Base-by-base conservation (phyloP, 805 yeast species). In the Suhomyces sp. region DNA sequence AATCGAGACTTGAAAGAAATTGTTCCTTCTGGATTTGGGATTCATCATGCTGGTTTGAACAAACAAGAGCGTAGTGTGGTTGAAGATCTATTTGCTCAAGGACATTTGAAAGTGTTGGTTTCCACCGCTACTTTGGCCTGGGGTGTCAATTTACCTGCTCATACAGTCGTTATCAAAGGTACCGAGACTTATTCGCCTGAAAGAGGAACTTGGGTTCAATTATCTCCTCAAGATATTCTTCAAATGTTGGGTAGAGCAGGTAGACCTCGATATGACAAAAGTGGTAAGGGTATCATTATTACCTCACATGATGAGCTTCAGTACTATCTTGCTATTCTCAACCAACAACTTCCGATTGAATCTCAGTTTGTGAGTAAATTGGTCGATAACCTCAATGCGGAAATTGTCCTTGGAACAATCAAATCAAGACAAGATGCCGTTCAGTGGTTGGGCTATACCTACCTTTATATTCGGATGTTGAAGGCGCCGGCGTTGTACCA, bases 191-290 rank as follows among this genome's bases (percentile, higher is more conserved):
- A 95, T 51, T 83, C 93, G 4, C 97, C 99, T 0, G 93, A 84
- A 44, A 77, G 76, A 43, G 95, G 97, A 36, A 63, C 76, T 5
- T 91, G 98, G 97, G 79, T 79, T 2, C 93, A 86, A 51, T 64
- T 91, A n/a, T 82, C 95, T 0, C 95, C 97, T 0, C 98, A 91
- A 51, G 98, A 93, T 61, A 83, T 91, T 24, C 59, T 91, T 7
- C 98, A 91, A 62, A 91, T 91, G 98, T 69, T 91, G n/a, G 98
- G 98, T 23, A 78, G 98, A 66, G 98, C 98, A 13, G 98, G 98
- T 48, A 75, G 98, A 60, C 98, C 98, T 0, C 72, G 96, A 35
- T 93, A 83, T 60, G 98, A 91, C 58, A 79, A 79, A 12, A 77
- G 79, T 50, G 98, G 98, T 50, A 95, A 87, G 48, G 98, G 98